Percentiles rank a stretch among this genome's conserved stretches.
Evolutionary conservation across 148 eudicot species (phyloP).

Genomic region (Arbutus unedo): DNA sequence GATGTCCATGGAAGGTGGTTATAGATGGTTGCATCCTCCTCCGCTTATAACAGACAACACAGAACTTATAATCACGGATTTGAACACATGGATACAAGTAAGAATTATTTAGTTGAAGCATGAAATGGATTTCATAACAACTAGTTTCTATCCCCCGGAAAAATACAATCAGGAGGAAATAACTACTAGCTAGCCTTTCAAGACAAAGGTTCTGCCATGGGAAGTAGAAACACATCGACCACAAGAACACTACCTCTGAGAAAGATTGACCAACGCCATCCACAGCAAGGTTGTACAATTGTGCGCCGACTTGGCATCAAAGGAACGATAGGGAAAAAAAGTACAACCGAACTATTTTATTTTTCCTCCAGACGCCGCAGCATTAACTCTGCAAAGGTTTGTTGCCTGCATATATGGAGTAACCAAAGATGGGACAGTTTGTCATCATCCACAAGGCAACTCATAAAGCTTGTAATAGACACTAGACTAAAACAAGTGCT

Average conservation of each 20-base stretch:
- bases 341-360: slow-evolving; percentile 4
- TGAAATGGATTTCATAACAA: background rate
- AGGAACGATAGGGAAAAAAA: background rate
- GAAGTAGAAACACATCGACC: background rate
- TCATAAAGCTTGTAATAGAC: background rate
- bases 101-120: too few species aligned
- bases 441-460: background rate
- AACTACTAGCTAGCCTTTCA: background rate
- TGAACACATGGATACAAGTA: too few species aligned
- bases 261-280: background rate
- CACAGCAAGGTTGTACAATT: background rate
- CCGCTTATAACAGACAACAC: too few species aligned
- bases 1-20: too few species aligned
- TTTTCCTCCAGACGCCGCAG: slow-evolving; percentile 55
- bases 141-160: background rate
- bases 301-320: background rate
- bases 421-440: background rate
- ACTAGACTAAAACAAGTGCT: background rate
- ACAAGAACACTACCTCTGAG: background rate
- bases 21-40: too few species aligned
- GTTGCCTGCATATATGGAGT: slow-evolving; percentile 56
- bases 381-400: slow-evolving; percentile 72
- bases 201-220: background rate
- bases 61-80: too few species aligned
- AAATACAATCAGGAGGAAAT: background rate